These are phyloP conservation scores for Crithidia brevicula DNA, from an alignment of 208 protist species.

Conservation along the genomic window DNA sequence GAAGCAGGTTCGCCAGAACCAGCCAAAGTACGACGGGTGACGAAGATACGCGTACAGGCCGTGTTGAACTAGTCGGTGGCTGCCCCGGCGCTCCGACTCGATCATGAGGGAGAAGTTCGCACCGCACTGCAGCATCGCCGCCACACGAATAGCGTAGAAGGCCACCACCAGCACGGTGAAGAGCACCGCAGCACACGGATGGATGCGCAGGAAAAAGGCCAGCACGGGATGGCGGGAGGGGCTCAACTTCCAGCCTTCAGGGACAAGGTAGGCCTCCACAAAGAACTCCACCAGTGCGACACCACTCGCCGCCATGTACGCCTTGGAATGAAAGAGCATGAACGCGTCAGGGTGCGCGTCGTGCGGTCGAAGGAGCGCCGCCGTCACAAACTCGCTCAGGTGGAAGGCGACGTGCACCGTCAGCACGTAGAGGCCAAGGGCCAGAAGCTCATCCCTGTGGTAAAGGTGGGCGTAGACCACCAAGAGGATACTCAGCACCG, in stretches of 20 bases:
- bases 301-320: slow-evolving; percentile 58
- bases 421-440: slow-evolving; percentile 68
- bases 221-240: background rate
- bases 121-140: slow-evolving; percentile 84
- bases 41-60: slow-evolving; percentile 93
- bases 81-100: slow-evolving; percentile 51
- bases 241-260: slow-evolving; percentile 62
- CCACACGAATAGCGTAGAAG: slow-evolving; percentile 79
- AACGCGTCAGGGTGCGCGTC: slow-evolving; percentile 81
- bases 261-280: slow-evolving; percentile 62
- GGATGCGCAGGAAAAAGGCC: slow-evolving; percentile 45
- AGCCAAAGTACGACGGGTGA: slow-evolving; percentile 97
- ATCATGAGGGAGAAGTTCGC: slow-evolving; percentile 87
- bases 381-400: slow-evolving; percentile 76
- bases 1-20: slow-evolving; percentile 93
- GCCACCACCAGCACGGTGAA: slow-evolving; percentile 44
- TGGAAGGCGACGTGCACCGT: slow-evolving; percentile 73
- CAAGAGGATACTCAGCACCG: slow-evolving; percentile 37
- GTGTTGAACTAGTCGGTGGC: slow-evolving; percentile 88
- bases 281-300: slow-evolving; percentile 69
- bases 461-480: slow-evolving; percentile 40
- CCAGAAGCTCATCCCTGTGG: slow-evolving; percentile 43
- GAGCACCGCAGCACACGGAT: slow-evolving; percentile 29
- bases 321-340: slow-evolving; percentile 83
- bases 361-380: slow-evolving; percentile 44